Evolutionary conservation across 192 early-diverging fungal genomes (phyloP), one percentile per base, ranked within the genome.

Genomic region (Backusella parvicylindrica): DNA sequence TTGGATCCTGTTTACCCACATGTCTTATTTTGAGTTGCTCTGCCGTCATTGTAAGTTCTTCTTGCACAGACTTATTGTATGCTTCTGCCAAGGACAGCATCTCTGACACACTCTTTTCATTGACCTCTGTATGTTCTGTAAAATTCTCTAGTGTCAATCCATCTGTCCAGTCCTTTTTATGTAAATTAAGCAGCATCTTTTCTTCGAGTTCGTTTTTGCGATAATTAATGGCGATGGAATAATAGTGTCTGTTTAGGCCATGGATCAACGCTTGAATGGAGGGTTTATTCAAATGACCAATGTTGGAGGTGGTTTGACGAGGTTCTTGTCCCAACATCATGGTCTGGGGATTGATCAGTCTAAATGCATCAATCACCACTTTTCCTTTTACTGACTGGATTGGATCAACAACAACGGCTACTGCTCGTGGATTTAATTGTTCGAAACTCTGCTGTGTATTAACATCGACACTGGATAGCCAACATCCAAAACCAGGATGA

Each of bases 331-430:
- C 92, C 5, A 92, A 84, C 86, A 95, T 91, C 1, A 90, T 79
- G 6, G 89, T 87, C 76, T 97, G 93, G 43, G 95, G 90, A 80
- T 96, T 94, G 76, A 99, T 99, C n/a, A 95, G 83, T 36, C 97
- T 91, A 89, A 99, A 99, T 40, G 96, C 97, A 83, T 99, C 98
- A 84, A 99, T 99, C 2, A 99, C 97, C 1, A 99, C 98, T 80
- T 99, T 99, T 74, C 97, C 98, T 75, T 98, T 98, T 69, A 99
- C 98, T 16, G 96, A 98, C 80, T 99, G 98, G 79, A 99, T 99
- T 4, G 97, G 98, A 82, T 99, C 98, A 31, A 99, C 91, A 0
- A 99, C 98, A 32, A 99, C 97, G 53, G 98, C 97, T 11, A 99
- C 97, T 23, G 98, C 92, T 33, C 98, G 87, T 75, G 86, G 91